These are phyloP conservation scores for Sporothrix protearum DNA, from an alignment of 2,329 filamentous ascomycete genomes.

Conservation along the genomic window DNA sequence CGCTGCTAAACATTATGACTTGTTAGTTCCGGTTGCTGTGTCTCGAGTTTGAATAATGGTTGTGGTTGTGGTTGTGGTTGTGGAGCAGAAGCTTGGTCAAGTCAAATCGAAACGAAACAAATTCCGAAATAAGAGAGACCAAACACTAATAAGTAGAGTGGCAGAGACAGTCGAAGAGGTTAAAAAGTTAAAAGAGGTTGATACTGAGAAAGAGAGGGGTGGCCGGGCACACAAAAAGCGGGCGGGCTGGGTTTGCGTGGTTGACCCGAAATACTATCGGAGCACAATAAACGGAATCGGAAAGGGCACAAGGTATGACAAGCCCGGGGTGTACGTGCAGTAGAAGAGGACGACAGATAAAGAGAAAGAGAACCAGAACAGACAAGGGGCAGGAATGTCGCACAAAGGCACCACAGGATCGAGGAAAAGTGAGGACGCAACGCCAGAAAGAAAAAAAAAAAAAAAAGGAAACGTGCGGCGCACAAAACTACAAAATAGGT, in stretches of 20 bases:
- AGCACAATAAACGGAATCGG: constrained; percentile 22
- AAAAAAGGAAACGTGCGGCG: constrained; percentile 7
- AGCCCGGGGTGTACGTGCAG: constrained; percentile 8
- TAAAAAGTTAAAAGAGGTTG: neutral
- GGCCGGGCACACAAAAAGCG: constrained; percentile 5
- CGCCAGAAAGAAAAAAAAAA: constrained; percentile 6
- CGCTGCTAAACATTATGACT: neutral
- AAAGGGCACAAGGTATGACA: constrained; percentile 22
- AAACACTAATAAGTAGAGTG: constrained; percentile 23
- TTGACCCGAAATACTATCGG: constrained; percentile 19
- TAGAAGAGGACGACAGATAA: neutral
- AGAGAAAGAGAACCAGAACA: neutral
- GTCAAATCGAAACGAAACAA: neutral
- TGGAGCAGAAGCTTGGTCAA: neutral
- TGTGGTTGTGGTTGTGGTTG: too few species aligned
- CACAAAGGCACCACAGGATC: neutral
- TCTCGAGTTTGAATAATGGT: neutral
- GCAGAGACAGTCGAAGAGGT: neutral
- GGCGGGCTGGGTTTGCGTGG: neutral
- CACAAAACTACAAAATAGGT: neutral
- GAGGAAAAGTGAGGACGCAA: neutral
- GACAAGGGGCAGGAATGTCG: neutral
- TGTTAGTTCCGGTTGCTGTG: neutral
- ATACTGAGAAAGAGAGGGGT: neutral
- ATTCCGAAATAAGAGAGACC: constrained; percentile 30